Percentiles rank a stretch among this genome's conserved stretches.
phyloP scores from a whole-genome alignment of 306 rosid genomes.

The Urtica urens region DNA sequence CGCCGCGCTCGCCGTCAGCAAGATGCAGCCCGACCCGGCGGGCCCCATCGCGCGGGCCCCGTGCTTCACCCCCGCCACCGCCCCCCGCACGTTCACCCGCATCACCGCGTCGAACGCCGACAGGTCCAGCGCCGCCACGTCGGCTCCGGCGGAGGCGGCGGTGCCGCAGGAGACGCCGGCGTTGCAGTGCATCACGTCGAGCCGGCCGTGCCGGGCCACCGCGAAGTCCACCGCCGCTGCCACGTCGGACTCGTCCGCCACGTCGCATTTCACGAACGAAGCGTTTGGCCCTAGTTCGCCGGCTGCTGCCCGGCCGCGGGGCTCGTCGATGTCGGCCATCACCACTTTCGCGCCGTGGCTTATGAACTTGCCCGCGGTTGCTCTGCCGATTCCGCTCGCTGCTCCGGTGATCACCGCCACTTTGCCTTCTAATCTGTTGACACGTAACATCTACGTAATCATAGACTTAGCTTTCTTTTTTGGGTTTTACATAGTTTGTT shows the following conservation, averaged over 20 bases:
- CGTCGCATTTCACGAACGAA: slow-evolving; percentile 56
- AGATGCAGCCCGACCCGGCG: slow-evolving; percentile 42
- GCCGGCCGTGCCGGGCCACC: slow-evolving; percentile 37
- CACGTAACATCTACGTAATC: background rate
- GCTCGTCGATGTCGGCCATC: slow-evolving; percentile 59
- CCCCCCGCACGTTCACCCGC: slow-evolving; percentile 63
- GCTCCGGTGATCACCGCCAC: slow-evolving; percentile 94
- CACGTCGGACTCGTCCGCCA: slow-evolving; percentile 56
- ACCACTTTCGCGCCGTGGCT: slow-evolving; percentile 82
- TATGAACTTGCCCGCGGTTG: slow-evolving; percentile 55
- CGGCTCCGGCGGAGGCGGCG: slow-evolving; percentile 60
- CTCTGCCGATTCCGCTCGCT: slow-evolving; percentile 87
- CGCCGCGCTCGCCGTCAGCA: slow-evolving; percentile 75
- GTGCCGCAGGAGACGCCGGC: slow-evolving; percentile 74
- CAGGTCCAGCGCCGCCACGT: slow-evolving; percentile 56
- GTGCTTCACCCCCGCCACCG: slow-evolving; percentile 65
- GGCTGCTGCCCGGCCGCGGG: slow-evolving; percentile 52
- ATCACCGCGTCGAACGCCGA: slow-evolving; percentile 45
- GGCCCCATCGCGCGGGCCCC: slow-evolving; percentile 87
- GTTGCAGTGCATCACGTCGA: slow-evolving; percentile 76
- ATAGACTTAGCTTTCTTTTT: background rate
- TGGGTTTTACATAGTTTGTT: too few relatives aligned
- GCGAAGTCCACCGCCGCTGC: slow-evolving; percentile 71
- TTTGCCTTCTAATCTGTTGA: slow-evolving; percentile 58
- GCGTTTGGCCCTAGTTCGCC: slow-evolving; percentile 63